phyloP scores from a whole-genome alignment of 768 basidiomycete genomes.

The Russula ochroleuca region DNA sequence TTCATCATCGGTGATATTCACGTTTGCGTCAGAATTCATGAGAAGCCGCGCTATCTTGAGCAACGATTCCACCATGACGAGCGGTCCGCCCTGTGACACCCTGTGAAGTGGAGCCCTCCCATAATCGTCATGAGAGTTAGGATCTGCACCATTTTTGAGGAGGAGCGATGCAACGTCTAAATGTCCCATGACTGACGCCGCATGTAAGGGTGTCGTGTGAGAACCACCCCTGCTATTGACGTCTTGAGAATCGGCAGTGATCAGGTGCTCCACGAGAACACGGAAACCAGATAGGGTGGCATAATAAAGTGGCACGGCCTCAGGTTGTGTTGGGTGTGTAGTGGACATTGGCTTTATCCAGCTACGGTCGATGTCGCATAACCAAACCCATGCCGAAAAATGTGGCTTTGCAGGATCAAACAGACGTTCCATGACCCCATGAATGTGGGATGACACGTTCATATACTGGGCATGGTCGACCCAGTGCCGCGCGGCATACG shows the following conservation, averaged over 20 bases:
- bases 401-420: conserved; percentile 4
- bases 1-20: background rate
- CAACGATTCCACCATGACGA: too few relatives aligned
- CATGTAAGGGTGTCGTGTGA: background rate
- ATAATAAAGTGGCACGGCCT: conserved; percentile 6
- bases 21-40: background rate
- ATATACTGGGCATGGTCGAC: background rate
- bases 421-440: background rate
- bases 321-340: background rate
- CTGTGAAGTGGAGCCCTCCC: background rate
- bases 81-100: background rate
- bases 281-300: conserved; percentile 6
- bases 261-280: conserved; percentile 1
- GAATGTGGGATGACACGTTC: background rate
- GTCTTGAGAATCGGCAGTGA: background rate
- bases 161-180: background rate
- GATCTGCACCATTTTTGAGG: background rate
- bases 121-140: background rate
- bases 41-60: background rate
- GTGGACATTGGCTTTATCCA: background rate
- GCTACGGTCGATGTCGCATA: conserved; percentile 4
- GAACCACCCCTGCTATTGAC: background rate
- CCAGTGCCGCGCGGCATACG: conserved; percentile 14
- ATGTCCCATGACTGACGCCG: background rate
- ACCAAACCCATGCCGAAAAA: conserved; percentile 14